These are phyloP conservation scores for Hypoxylon trugodes DNA, from an alignment of 495 filamentous ascomycete genomes.

Conservation along the genomic window DNA sequence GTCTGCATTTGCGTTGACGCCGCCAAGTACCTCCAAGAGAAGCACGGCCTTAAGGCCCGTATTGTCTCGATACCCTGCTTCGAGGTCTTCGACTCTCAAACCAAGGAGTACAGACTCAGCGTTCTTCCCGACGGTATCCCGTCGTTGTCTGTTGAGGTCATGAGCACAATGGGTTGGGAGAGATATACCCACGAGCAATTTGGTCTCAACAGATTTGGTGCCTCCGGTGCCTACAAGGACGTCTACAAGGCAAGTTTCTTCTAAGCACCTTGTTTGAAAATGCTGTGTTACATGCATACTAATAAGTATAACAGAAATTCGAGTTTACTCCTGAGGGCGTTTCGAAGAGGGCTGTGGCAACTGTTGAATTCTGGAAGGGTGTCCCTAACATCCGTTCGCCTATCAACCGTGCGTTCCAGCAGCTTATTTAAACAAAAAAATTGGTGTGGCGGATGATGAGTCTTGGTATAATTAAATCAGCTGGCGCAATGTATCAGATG, in stretches of 20 bases:
- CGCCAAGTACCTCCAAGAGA: slow-evolving; percentile 86
- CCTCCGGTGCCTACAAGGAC: slow-evolving; percentile 94
- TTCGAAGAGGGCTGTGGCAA: slow-evolving; percentile 89
- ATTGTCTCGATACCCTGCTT: slow-evolving; percentile 96
- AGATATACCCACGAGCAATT: slow-evolving; percentile 99
- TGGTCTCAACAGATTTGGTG: slow-evolving; percentile 97
- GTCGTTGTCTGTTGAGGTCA: slow-evolving; percentile 90
- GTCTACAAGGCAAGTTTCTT: slow-evolving; percentile 82
- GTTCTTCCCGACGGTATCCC: slow-evolving; percentile 96
- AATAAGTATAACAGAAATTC: slow-evolving; percentile 77
- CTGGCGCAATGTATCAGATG: slow-evolving; percentile 32
- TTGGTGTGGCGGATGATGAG: slow-evolving; percentile 20
- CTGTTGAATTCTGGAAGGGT: slow-evolving; percentile 97
- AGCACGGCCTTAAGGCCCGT: slow-evolving; percentile 86
- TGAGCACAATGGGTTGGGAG: slow-evolving; percentile 95
- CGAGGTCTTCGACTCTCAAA: slow-evolving; percentile 95
- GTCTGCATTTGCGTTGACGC: slow-evolving; percentile 93
- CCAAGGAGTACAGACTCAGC: slow-evolving; percentile 90
- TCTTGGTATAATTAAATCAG: slow-evolving; percentile 25
- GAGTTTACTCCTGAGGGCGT: slow-evolving; percentile 98
- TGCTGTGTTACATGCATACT: slow-evolving; percentile 25
- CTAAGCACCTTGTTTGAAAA: background rate
- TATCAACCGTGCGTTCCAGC: slow-evolving; percentile 90
- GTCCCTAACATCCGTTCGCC: slow-evolving; percentile 87
- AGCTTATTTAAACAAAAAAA: slow-evolving; percentile 71